Evolutionary conservation across 352 stramenopile species (phyloP).

Genomic region (Phytophthora multivora): DNA sequence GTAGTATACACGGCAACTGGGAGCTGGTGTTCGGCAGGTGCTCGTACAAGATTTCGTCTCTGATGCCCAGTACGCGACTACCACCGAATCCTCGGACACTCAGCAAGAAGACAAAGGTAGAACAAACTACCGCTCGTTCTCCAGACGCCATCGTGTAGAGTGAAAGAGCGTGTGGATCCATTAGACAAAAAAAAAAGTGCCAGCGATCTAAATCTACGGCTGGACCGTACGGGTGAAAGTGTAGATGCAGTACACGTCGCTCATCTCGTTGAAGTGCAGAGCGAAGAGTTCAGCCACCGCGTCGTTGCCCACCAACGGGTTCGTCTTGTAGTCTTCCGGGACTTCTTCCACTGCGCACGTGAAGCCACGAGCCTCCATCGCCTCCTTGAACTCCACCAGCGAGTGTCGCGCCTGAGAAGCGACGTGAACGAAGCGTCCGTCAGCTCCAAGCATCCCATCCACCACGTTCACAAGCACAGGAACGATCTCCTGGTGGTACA

Average conservation of each 20-base stretch:
- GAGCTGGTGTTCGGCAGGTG: conserved; percentile 76
- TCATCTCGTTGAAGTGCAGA: conserved; percentile 92
- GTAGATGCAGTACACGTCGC: conserved; percentile 89
- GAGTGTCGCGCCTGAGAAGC: conserved; percentile 82
- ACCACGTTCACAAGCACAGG: conserved; percentile 80
- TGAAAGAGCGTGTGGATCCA: conserved; percentile 24
- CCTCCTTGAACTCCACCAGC: conserved; percentile 82
- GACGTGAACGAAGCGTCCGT: conserved; percentile 79
- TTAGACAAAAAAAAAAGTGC: conserved; percentile 11
- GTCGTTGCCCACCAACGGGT: conserved; percentile 76
- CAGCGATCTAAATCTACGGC: conserved; percentile 25
- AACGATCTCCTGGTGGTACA: conserved; percentile 88
- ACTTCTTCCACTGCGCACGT: conserved; percentile 64
- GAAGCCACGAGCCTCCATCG: conserved; percentile 76
- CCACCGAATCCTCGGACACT: conserved; percentile 28
- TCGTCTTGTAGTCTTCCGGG: conserved; percentile 84
- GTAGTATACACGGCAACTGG: conserved; percentile 77
- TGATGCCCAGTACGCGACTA: conserved; percentile 60
- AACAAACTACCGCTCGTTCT: not conserved
- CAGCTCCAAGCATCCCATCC: conserved; percentile 57
- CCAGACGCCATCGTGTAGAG: conserved; percentile 22
- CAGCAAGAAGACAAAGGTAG: conserved; percentile 20
- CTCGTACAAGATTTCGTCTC: conserved; percentile 57
- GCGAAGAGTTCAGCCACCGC: conserved; percentile 74
- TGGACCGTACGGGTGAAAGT: conserved; percentile 61